Evolutionary conservation across 345 rosid species (phyloP).

Genomic region (Eucalyptus polyanthemos): DNA sequence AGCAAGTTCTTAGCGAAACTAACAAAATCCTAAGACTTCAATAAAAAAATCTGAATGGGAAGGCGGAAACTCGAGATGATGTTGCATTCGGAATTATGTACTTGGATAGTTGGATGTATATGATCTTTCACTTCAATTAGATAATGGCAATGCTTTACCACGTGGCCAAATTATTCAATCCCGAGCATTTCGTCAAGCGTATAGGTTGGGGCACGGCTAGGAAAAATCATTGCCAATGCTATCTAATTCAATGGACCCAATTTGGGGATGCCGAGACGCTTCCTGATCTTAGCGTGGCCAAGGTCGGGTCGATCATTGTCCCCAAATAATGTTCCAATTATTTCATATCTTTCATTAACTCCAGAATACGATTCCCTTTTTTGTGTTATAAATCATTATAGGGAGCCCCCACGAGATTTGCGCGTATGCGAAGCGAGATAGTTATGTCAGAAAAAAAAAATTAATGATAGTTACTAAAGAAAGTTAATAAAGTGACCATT

Average conservation of each 20-base stretch:
- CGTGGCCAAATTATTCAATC: neutral
- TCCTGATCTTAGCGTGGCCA: neutral
- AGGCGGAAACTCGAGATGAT: neutral
- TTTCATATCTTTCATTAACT: neutral
- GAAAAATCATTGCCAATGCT: neutral
- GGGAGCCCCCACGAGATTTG: neutral
- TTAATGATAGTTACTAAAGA: neutral
- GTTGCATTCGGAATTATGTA: neutral
- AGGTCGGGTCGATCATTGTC: neutral
- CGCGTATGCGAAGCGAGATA: neutral
- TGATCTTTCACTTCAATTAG: neutral
- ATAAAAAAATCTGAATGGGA: neutral
- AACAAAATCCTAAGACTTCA: neutral
- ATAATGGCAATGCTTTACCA: neutral
- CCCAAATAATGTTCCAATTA: neutral
- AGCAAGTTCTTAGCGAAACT: neutral
- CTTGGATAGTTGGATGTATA: neutral
- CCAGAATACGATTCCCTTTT: neutral
- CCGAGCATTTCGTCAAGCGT: neutral
- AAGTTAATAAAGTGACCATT: neutral
- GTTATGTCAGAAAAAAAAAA: neutral
- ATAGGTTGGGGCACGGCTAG: neutral
- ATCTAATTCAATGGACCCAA: neutral
- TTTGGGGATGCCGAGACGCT: neutral
- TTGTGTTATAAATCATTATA: neutral